A percentile compares a stretch with the other conserved stretches of the same genome.
phyloP scores from a whole-genome alignment of 2,329 filamentous ascomycete genomes.

The Corinectria fuckeliana region DNA sequence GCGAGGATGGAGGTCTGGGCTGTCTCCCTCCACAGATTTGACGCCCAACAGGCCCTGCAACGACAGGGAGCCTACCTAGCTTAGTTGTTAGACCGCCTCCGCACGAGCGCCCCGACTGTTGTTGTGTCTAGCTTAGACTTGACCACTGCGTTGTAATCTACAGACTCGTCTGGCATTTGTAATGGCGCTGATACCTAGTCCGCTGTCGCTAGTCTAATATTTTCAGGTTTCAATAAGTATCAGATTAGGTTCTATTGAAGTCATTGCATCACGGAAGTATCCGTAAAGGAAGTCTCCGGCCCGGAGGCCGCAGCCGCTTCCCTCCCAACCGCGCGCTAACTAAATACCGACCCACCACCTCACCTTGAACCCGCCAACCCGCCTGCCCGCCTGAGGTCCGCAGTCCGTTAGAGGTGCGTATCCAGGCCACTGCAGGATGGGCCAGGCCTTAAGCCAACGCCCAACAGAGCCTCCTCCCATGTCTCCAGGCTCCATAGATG shows the following conservation, averaged over 20 bases:
- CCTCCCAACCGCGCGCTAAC: background rate
- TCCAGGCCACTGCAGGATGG: no score
- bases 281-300: background rate
- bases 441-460: background rate
- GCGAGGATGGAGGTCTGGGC: background rate
- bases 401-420: no score
- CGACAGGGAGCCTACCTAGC: background rate
- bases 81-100: background rate
- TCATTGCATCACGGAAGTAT: background rate
- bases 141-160: no score
- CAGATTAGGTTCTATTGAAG: no score
- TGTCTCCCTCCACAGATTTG: background rate
- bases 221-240: no score
- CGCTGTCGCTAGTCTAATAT: background rate
- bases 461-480: background rate
- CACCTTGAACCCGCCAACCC: no score
- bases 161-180: background rate
- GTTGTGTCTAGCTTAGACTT: background rate
- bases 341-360: background rate
- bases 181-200: background rate
- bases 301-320: background rate
- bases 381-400: no score
- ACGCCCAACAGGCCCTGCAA: background rate
- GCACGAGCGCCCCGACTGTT: background rate
- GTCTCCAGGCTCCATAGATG: conserved; percentile 16